Percentiles rank a stretch among this genome's conserved stretches.
These are phyloP conservation scores for Trichoderma asperellum DNA, from an alignment of 2,329 filamentous ascomycete species.

Conservation along the genomic window DNA sequence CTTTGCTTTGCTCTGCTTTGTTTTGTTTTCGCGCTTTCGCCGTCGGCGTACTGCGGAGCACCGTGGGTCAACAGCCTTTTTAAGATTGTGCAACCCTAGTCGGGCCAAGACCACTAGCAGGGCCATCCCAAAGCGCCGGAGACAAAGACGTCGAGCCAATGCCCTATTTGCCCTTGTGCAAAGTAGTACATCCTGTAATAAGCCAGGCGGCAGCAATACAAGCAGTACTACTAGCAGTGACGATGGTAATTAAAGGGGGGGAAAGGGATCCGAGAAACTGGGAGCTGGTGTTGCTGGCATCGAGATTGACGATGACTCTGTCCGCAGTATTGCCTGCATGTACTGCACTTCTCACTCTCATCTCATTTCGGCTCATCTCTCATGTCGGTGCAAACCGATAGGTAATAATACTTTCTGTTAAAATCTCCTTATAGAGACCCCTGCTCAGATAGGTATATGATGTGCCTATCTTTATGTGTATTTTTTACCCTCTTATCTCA, in stretches of 20 bases:
- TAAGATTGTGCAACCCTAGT: conserved; percentile 7
- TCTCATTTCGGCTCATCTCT: background rate
- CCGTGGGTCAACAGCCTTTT: conserved; percentile 14
- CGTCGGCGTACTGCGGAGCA: conserved; percentile 7
- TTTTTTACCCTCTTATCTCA: background rate
- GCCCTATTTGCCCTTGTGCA: background rate
- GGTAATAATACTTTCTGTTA: background rate
- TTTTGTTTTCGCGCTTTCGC: conserved; percentile 6
- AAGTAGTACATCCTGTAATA: background rate
- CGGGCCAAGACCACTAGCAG: conserved; percentile 8
- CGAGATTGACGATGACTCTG: conserved; percentile 16
- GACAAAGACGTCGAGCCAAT: background rate
- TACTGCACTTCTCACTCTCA: background rate
- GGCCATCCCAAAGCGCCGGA: conserved; percentile 25
- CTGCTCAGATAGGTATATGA: background rate
- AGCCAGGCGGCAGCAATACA: background rate
- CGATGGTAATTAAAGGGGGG: background rate
- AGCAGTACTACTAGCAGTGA: background rate
- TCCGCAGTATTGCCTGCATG: background rate
- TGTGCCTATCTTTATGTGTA: background rate
- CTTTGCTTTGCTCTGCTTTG: background rate
- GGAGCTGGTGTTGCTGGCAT: conserved; percentile 10
- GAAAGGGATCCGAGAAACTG: conserved; percentile 8
- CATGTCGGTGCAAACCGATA: background rate
- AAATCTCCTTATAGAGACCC: background rate